Percentiles rank a stretch among this genome's conserved stretches.
Conservation (phyloP, 139 green algal species). For the Micromonas pusilla region DNA sequence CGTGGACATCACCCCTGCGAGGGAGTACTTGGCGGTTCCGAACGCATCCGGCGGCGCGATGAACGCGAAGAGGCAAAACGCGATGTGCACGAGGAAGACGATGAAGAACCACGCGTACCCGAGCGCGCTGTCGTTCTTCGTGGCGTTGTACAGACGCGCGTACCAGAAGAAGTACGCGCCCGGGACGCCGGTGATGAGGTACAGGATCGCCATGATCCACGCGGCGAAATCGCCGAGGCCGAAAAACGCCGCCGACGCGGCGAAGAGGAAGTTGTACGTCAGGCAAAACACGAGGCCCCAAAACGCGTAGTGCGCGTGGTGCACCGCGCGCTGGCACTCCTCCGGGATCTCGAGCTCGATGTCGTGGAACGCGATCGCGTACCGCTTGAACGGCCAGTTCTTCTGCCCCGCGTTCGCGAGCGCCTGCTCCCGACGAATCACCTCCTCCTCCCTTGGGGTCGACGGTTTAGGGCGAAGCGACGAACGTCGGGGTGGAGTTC, state of each 20-base stretch:
- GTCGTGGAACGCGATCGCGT: conserved; percentile 55
- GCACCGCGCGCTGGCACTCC: conserved; percentile 34
- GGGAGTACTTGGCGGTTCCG: background rate
- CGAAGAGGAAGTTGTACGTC: conserved; percentile 33
- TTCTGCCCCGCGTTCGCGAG: too few species aligned
- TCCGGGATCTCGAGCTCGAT: conserved; percentile 55
- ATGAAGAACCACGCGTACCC: conserved; percentile 59
- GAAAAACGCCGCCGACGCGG: conserved; percentile 17
- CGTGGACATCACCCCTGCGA: conserved; percentile 8
- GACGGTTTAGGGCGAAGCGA: too few species aligned
- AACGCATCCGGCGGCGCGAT: conserved; percentile 4
- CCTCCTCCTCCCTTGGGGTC: too few species aligned
- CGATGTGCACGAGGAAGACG: conserved; percentile 50
- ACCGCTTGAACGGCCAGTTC: conserved; percentile 39
- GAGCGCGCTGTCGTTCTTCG: conserved; percentile 42
- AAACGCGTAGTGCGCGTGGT: conserved; percentile 36
- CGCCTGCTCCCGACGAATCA: too few species aligned
- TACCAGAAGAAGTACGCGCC: conserved; percentile 62
- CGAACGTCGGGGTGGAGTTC: too few species aligned
- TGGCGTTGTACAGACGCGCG: conserved; percentile 59
- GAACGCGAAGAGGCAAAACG: conserved; percentile 51
- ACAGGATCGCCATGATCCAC: conserved; percentile 45
- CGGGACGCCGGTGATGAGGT: conserved; percentile 53
- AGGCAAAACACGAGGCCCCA: background rate
- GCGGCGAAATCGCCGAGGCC: conserved; percentile 25